These are phyloP conservation scores for Rubus idaeus DNA, from an alignment of 306 rosid genomes.

Conservation along the genomic window DNA sequence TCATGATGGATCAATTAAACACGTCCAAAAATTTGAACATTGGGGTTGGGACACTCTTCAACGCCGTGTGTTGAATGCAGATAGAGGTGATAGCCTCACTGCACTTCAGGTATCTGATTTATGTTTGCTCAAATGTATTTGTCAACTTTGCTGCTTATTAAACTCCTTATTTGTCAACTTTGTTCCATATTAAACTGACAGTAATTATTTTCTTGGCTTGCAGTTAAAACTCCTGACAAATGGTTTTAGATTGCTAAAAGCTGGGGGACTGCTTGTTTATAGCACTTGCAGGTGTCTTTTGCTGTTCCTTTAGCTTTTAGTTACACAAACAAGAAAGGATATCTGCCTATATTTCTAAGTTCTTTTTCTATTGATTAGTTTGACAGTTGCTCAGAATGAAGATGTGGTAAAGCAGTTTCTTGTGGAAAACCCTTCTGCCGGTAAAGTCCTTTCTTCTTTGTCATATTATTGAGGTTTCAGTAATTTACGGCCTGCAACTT, in stretches of 20 bases:
- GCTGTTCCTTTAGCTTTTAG: conserved; percentile 3
- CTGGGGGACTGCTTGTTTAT: conserved; percentile 75
- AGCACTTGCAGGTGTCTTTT: conserved; percentile 92
- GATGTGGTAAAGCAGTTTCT: conserved; percentile 82
- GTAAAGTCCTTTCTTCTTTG: conserved; percentile 41
- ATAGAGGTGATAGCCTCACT: conserved; percentile 66
- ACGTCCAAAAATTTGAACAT: conserved; percentile 81
- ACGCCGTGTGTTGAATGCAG: conserved; percentile 80
- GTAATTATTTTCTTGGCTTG: conserved; percentile 28
- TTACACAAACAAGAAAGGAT: not conserved
- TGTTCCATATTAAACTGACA: not conserved
- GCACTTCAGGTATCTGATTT: conserved; percentile 64
- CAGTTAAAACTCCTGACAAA: conserved; percentile 79
- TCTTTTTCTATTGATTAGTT: conserved; percentile 42
- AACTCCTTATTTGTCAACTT: not conserved
- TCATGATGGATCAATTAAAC: conserved; percentile 94
- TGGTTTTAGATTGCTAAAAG: conserved; percentile 83
- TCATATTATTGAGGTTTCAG: not conserved
- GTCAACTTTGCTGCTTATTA: not conserved
- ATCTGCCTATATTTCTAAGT: conserved; percentile 10
- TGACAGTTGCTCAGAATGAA: conserved; percentile 86
- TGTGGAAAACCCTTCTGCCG: conserved; percentile 63
- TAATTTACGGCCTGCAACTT: not conserved
- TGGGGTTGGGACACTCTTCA: conserved; percentile 95
- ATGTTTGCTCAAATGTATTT: conserved; percentile 3